These are phyloP conservation scores for Serendipita indica DNA, from an alignment of 768 basidiomycete genomes.

Conservation along the genomic window DNA sequence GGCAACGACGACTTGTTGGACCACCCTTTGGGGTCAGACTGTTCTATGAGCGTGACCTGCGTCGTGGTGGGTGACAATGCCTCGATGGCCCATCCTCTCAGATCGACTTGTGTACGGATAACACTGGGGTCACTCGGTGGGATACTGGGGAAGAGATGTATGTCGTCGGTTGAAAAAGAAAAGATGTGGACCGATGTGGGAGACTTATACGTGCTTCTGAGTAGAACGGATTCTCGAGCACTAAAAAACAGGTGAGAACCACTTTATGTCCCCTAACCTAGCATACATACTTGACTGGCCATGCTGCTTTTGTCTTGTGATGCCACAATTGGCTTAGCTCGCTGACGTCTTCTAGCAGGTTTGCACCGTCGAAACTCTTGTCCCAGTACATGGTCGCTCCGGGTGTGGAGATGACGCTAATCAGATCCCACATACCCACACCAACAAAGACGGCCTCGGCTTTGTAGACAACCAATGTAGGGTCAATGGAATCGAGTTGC, in stretches of 20 bases:
- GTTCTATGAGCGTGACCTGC: constrained; percentile 82
- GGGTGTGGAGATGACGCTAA: constrained; percentile 71
- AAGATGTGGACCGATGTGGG: constrained; percentile 91
- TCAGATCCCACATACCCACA: constrained; percentile 89
- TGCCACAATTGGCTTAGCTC: constrained; percentile 90
- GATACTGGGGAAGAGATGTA: constrained; percentile 64
- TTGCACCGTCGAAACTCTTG: constrained; percentile 74
- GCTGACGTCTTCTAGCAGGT: constrained; percentile 75
- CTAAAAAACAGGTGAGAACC: constrained; percentile 33
- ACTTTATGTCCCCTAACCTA: too few relatives aligned
- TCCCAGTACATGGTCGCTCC: constrained; percentile 80
- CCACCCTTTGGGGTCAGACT: constrained; percentile 96
- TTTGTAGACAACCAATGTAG: constrained; percentile 86
- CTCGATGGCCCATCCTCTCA: constrained; percentile 98
- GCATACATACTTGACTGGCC: constrained; percentile 80
- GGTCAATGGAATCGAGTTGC: constrained; percentile 93
- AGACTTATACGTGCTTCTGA: constrained; percentile 95
- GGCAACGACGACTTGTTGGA: constrained; percentile 88
- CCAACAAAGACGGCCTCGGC: constrained; percentile 97
- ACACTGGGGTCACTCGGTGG: constrained; percentile 55
- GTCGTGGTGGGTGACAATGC: constrained; percentile 90
- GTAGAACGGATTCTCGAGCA: constrained; percentile 76
- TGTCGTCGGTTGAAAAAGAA: constrained; percentile 84
- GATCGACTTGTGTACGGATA: constrained; percentile 88
- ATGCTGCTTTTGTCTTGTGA: constrained; percentile 76